Conservation (phyloP, 176 grass and related monocot species). For the Cenchrus fungigraminus region DNA sequence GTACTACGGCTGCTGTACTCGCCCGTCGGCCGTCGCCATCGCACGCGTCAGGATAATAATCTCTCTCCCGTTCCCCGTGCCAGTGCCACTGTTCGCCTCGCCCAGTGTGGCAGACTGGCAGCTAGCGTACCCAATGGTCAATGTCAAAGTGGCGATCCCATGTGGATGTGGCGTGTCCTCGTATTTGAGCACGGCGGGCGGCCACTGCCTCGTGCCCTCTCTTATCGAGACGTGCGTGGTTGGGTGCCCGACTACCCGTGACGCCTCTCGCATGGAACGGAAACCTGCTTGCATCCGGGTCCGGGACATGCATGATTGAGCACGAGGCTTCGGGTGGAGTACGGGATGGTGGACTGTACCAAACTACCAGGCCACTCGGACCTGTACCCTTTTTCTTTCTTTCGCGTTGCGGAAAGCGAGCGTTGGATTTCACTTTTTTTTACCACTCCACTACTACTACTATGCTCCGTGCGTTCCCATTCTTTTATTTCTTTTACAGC, state of each 20-base stretch:
- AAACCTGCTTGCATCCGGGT: background rate
- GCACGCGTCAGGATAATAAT: background rate
- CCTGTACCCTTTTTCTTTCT: background rate
- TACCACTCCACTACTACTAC: background rate
- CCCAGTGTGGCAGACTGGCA: no score
- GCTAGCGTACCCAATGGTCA: background rate
- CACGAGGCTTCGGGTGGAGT: background rate
- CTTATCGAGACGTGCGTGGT: background rate
- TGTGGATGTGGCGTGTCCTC: no score
- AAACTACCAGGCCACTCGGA: background rate
- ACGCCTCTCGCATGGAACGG: no score
- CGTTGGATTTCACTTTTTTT: background rate
- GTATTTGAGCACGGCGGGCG: no score
- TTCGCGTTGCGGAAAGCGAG: background rate
- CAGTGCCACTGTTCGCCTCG: no score
- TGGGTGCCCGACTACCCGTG: background rate
- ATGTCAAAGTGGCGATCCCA: background rate
- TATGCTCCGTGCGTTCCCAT: no score
- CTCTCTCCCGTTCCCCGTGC: no score
- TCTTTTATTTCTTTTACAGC: background rate
- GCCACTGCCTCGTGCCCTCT: no score
- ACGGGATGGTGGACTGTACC: no score
- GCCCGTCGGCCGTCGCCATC: no score
- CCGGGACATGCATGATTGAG: background rate
- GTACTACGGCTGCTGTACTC: slow-evolving; percentile 6